phyloP scores from a whole-genome alignment of 352 stramenopile species.

The Globisporangium cylindrosporum region DNA sequence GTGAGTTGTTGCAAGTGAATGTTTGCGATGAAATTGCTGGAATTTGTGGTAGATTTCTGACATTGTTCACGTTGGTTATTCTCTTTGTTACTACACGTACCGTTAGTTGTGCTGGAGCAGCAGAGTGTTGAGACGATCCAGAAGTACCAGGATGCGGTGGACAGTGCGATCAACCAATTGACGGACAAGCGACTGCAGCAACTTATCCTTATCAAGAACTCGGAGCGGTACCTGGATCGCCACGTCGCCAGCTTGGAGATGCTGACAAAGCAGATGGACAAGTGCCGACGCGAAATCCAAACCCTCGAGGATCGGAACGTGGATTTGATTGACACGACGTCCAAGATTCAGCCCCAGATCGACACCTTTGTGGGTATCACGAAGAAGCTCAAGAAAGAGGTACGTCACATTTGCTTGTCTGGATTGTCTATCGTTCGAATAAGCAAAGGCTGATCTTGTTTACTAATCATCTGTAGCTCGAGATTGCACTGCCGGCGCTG shows the following conservation, averaged over 20 bases:
- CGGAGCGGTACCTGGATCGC: conserved; percentile 67
- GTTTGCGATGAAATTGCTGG: not conserved
- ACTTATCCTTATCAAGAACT: conserved; percentile 73
- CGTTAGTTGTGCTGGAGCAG: conserved; percentile 52
- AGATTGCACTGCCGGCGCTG: conserved; percentile 49
- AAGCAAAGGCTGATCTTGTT: not conserved
- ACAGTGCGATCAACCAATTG: conserved; percentile 41
- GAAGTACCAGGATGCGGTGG: conserved; percentile 36
- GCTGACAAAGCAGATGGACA: conserved; percentile 68
- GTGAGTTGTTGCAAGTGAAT: conserved; percentile 25
- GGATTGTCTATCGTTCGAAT: not conserved
- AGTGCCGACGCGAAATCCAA: conserved; percentile 62
- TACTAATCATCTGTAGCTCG: conserved; percentile 32
- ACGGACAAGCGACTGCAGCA: conserved; percentile 72
- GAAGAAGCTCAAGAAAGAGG: conserved; percentile 71
- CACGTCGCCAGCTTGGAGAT: conserved; percentile 70
- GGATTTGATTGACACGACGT: conserved; percentile 57
- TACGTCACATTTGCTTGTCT: conserved; percentile 17
- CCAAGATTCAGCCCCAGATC: conserved; percentile 56
- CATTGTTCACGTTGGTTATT: not conserved
- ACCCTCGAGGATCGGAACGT: conserved; percentile 72
- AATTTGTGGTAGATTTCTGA: not conserved
- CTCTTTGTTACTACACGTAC: conserved; percentile 1
- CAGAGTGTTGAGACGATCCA: conserved; percentile 56
- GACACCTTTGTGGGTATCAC: conserved; percentile 42